Evolutionary conservation across 768 basidiomycete genomes (phyloP), one percentile per base, ranked within the genome.

Genomic region (Dioszegia hungarica): DNA sequence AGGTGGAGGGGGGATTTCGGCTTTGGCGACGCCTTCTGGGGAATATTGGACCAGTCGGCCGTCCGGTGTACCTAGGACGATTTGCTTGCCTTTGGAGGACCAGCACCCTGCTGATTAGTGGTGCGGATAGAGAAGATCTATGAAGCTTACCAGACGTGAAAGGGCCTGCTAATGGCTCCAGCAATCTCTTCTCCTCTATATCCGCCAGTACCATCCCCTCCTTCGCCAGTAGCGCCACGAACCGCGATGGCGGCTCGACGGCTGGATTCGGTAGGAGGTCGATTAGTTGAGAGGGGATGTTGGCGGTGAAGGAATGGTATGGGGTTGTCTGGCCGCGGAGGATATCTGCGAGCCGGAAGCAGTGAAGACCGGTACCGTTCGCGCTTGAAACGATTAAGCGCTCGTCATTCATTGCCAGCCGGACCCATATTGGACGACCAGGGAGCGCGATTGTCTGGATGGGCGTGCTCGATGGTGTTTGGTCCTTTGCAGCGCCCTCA

Each of bases 41-140:
- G 77, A 74, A 57, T 74, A 75, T 48, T 79, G 78, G 6, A 64
- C 54, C 19, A 79, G 52, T 17, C 24, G 59, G 12, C 77, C 78
- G 4, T 54, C 34, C 0, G 58, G 48, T 1, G 65, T 71, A 8
- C 79, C 78, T 6, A 75, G 57, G 4, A 73, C 75, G 12, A 79
- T 59, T 52, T 79, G 78, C 60, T 78, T 79, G 46, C 79, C 79
- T 53, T 78, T 77, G 17, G 75, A 76, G 2, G 77, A 78, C 79
- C 79, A 80, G 61, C 75, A 72, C 15, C 70, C 77, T 59, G 57
- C 9, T 6, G 19, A 2, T 24, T 62, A 61, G 49, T 3, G 4
- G 14, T 3, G 3, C 29, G 31, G 11, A 3, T 14, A 10, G 11
- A 3, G 6, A 29, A 27, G n/a, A 4, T 11, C 6, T 4, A 17